These are phyloP conservation scores for Cercospora berteroae DNA, from an alignment of 2,329 filamentous ascomycete genomes.

Conservation along the genomic window DNA sequence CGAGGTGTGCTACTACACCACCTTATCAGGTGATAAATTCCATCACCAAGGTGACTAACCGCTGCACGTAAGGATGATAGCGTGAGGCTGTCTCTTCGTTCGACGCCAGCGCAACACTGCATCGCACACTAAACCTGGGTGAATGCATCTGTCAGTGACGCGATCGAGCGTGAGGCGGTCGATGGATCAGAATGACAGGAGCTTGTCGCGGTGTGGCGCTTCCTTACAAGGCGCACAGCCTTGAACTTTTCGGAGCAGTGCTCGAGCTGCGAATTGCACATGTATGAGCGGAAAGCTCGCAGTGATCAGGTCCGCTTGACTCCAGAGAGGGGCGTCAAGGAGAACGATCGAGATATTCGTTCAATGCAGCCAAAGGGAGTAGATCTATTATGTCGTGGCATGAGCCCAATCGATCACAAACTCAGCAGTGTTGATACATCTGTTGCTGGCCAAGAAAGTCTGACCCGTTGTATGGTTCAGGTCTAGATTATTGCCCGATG, in stretches of 20 bases:
- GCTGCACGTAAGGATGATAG: not conserved
- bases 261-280: not conserved
- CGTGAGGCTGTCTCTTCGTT: not conserved
- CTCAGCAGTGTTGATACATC: not conserved
- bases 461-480: not conserved
- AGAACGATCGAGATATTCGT: not conserved
- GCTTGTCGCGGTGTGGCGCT: not conserved
- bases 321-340: not conserved
- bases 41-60: not conserved
- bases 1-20: not conserved
- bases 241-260: not conserved
- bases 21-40: not conserved
- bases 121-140: not conserved
- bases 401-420: not conserved
- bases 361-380: not conserved
- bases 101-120: not conserved
- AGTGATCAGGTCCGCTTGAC: not conserved
- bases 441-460: not conserved
- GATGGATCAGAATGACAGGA: not conserved
- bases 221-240: not conserved
- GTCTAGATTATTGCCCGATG: not conserved
- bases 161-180: not conserved
- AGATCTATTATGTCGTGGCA: not conserved
- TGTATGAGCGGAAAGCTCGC: not conserved
- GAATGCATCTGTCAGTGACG: not conserved